A percentile compares a stretch with the other conserved stretches of the same genome.
phyloP scores from a whole-genome alignment of 805 yeast species.

The Zygoascus ofunaensis region DNA sequence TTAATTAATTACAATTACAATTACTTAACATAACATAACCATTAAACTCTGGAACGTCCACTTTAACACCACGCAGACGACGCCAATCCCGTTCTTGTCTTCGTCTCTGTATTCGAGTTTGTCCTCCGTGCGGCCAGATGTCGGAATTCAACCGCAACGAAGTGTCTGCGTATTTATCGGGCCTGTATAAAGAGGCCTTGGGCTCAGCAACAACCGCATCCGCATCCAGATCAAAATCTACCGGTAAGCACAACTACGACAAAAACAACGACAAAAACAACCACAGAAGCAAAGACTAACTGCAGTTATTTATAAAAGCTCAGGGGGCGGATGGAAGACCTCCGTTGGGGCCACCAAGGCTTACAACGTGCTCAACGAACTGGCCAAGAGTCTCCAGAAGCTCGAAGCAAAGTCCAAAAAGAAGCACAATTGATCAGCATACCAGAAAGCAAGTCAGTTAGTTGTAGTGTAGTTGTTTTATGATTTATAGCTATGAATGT shows the following conservation, averaged over 20 bases:
- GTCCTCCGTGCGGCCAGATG: no score
- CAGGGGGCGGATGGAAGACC: constrained; percentile 17
- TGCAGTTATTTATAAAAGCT: constrained; percentile 13
- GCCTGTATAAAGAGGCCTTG: constrained; percentile 12
- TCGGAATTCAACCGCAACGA: constrained; percentile 7
- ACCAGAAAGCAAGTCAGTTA: no score
- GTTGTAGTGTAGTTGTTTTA: no score
- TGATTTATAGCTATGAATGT: background rate
- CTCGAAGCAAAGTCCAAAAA: background rate
- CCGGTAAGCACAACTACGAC: constrained; percentile 12
- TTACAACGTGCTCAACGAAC: constrained; percentile 6
- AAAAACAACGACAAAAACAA: no score
- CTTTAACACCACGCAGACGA: no score
- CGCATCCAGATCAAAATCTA: constrained; percentile 1
- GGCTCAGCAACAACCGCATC: constrained; percentile 6
- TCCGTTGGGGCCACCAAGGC: constrained; percentile 6
- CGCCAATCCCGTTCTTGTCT: no score
- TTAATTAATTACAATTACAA: no score
- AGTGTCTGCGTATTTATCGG: constrained; percentile 11
- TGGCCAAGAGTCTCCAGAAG: constrained; percentile 5
- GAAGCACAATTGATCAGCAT: background rate
- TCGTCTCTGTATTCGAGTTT: no score
- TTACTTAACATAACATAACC: no score
- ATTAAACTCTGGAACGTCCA: no score
- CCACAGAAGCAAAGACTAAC: constrained; percentile 1